These are phyloP conservation scores for Exophiala bonariae DNA, from an alignment of 2,329 filamentous ascomycete genomes.

Conservation along the genomic window DNA sequence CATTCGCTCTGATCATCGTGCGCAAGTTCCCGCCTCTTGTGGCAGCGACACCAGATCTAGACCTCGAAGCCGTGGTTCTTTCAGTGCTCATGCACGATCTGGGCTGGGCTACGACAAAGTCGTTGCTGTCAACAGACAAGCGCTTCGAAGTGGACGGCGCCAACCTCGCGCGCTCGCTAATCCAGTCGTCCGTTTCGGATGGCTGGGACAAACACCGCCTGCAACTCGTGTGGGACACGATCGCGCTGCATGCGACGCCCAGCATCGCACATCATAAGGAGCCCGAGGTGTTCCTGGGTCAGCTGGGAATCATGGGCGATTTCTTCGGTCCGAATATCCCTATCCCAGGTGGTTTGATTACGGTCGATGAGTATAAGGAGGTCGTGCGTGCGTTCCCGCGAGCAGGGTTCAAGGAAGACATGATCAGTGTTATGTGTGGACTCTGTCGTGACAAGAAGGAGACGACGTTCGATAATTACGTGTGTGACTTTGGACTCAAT, in stretches of 20 bases:
- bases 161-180: conserved; percentile 43
- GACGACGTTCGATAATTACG: conserved; percentile 38
- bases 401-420: conserved; percentile 33
- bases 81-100: conserved; percentile 29
- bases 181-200: conserved; percentile 9
- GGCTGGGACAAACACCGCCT: conserved; percentile 42
- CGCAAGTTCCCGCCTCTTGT: conserved; percentile 16
- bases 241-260: conserved; percentile 39
- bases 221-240: conserved; percentile 52
- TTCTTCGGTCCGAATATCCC: conserved; percentile 25
- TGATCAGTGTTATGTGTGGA: conserved; percentile 35
- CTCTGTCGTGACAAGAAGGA: conserved; percentile 38
- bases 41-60: conserved; percentile 21
- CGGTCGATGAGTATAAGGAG: conserved; percentile 33
- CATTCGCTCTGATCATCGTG: conserved; percentile 43
- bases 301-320: conserved; percentile 23
- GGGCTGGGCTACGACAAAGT: conserved; percentile 39
- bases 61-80: conserved; percentile 26
- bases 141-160: conserved; percentile 55
- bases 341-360: conserved; percentile 25
- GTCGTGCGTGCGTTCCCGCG: conserved; percentile 36
- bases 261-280: conserved; percentile 28
- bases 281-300: conserved; percentile 23
- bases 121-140: conserved; percentile 43
- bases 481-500: conserved; percentile 32